Percentiles rank a stretch among this genome's conserved stretches.
Evolutionary conservation across 495 filamentous ascomycete genomes (phyloP).

Genomic region (Lasiosphaeris hirsuta): DNA sequence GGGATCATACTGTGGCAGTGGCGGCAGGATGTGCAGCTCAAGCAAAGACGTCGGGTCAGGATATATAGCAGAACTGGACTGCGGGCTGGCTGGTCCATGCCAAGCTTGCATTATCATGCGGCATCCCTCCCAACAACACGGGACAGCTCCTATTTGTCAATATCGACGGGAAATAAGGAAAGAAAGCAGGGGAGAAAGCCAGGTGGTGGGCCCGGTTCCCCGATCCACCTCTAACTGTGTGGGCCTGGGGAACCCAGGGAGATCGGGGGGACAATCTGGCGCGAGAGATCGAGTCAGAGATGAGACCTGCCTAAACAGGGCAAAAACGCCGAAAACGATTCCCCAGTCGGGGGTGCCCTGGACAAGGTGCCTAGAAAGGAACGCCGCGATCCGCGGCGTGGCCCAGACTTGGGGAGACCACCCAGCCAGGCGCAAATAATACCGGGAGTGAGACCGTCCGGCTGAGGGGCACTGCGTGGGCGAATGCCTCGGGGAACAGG

Average conservation of each 20-base stretch:
- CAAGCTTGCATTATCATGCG: too few relatives aligned
- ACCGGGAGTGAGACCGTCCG: too few relatives aligned
- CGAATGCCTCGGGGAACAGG: too few relatives aligned
- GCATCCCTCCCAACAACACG: slow-evolving; percentile 1
- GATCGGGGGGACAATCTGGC: background rate
- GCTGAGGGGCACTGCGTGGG: too few relatives aligned
- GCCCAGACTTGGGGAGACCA: slow-evolving; percentile 1
- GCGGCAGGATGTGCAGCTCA: too few relatives aligned
- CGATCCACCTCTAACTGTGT: slow-evolving; percentile 5
- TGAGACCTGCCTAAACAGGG: slow-evolving; percentile 2
- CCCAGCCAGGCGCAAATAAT: background rate
- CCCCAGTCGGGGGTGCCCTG: background rate
- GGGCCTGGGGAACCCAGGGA: slow-evolving; percentile 2
- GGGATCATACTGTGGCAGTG: too few relatives aligned
- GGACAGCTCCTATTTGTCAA: slow-evolving; percentile 2
- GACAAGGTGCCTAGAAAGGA: background rate
- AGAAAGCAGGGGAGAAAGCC: background rate
- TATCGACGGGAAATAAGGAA: slow-evolving; percentile 4
- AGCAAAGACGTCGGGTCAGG: too few relatives aligned
- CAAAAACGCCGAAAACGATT: slow-evolving; percentile 6
- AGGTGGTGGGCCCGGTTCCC: background rate
- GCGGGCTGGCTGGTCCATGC: too few relatives aligned
- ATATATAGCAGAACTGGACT: too few relatives aligned
- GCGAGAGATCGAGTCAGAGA: slow-evolving; percentile 4
- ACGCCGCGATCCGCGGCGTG: background rate